Base-by-base conservation (phyloP, 192 early-diverging fungal species). In the Coemansia biformis region DNA sequence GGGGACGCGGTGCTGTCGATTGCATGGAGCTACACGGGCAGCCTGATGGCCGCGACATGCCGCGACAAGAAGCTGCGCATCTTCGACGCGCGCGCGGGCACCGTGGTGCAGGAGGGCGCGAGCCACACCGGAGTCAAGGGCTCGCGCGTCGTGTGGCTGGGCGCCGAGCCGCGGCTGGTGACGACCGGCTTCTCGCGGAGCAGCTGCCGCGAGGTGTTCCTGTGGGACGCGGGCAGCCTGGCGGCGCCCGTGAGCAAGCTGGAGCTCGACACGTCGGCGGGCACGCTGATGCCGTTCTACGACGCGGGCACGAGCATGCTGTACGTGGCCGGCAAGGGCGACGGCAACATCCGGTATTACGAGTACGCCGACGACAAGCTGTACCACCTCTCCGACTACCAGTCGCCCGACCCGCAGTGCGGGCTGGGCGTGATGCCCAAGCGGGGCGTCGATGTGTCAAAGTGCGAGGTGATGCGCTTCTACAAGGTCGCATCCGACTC, bases 321-420 rank as follows among this genome's bases (percentile, higher is more conserved):
- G 18, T 98, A 86, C 61, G 64, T 98, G 51, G 93, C 89, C 12
- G 96, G 96, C 43, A 98, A 98, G 69, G 92, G 96, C 55, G 96
- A 99, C 76, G 96, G 92, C 32, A 99, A 93, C 73, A 97, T 99
- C 64, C 86, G 94, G 23, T 98, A 98, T 79, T 99, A 88, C 64
- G 96, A 99, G 78, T 96, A 87, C 63, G 88, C 87, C 46, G 90
- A 96, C 58, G 94, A 98, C 55, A 90, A 91, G 39, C 59, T 99
- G 59, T 86, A 82, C 78, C 75, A 66, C 37, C 67, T 99, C 26
- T 87, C 92, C 28, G 89, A 94, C 64, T 94, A 85, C 76, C 82
- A 92, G 55, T 91, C 92, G 22, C 57, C 79, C 6, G 91, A 93
- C 30, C 91, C 93, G 41, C 91, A 93, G 63, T 88, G 96, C 57